These are phyloP conservation scores for Bjerkandera adusta DNA, from an alignment of 1,284 basidiomycete genomes.

Conservation along the genomic window DNA sequence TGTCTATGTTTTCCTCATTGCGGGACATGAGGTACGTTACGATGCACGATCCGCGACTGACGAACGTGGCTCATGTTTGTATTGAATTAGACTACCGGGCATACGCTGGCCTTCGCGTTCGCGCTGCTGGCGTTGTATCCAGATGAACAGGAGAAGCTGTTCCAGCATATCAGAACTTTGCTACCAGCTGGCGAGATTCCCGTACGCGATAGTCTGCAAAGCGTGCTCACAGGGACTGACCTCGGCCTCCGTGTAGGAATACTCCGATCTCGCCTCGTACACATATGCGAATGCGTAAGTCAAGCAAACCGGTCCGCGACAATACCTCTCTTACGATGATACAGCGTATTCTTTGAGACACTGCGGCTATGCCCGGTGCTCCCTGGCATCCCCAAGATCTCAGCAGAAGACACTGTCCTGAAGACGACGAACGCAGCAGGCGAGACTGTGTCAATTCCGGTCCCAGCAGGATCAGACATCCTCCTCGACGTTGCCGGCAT, in stretches of 20 bases:
- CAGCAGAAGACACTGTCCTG: constrained; percentile 44
- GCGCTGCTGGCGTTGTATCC: constrained; percentile 51
- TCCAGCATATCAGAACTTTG: constrained; percentile 46
- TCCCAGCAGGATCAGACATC: constrained; percentile 44
- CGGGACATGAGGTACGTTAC: constrained; percentile 48
- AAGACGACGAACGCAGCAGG: constrained; percentile 34
- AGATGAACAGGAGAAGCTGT: constrained; percentile 59
- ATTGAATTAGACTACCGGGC: constrained; percentile 43
- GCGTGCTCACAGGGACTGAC: not conserved
- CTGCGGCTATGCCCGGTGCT: constrained; percentile 58
- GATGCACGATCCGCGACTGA: too few species aligned
- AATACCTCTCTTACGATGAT: not conserved
- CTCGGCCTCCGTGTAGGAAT: constrained; percentile 10
- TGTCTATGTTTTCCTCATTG: constrained; percentile 43
- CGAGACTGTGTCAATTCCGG: constrained; percentile 35
- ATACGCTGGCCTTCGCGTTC: constrained; percentile 57
- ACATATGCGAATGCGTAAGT: not conserved
- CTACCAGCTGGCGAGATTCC: constrained; percentile 41
- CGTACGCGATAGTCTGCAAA: constrained; percentile 27
- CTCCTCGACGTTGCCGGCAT: constrained; percentile 40
- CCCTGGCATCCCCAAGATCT: constrained; percentile 45
- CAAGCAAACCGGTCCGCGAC: not conserved
- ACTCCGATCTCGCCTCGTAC: constrained; percentile 4
- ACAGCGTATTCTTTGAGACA: constrained; percentile 56
- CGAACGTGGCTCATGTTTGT: too few species aligned